phyloP scores from a whole-genome alignment of 352 stramenopile species.

The Phytophthora parvispora region DNA sequence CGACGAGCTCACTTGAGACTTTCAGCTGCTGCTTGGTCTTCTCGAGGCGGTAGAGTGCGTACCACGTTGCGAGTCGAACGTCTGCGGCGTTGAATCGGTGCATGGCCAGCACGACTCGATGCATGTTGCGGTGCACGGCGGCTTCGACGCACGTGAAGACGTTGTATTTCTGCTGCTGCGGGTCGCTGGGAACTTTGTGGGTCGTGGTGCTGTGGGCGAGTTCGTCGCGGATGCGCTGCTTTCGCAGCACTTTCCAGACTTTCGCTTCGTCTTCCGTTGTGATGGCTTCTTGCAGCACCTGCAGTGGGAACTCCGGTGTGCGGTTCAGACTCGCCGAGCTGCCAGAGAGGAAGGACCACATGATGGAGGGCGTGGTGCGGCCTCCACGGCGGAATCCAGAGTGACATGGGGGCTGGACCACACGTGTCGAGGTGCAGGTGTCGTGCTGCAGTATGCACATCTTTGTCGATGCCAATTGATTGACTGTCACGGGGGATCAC shows the following conservation, averaged over 20 bases:
- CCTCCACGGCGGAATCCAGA: conserved; percentile 3
- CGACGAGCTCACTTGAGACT: conserved; percentile 13
- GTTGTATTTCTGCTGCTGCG: conserved; percentile 30
- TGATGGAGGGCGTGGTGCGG: not conserved
- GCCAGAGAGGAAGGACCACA: conserved; percentile 21
- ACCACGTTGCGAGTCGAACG: conserved; percentile 27
- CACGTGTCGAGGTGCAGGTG: too few relatives aligned
- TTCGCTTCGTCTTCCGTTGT: conserved; percentile 11
- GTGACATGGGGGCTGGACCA: too few relatives aligned
- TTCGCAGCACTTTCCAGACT: conserved; percentile 18
- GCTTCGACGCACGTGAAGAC: conserved; percentile 36
- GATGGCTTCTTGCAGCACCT: conserved; percentile 26
- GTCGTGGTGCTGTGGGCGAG: conserved; percentile 18
- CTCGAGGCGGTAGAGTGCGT: conserved; percentile 22
- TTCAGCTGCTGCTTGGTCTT: conserved; percentile 4
- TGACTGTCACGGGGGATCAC: not conserved
- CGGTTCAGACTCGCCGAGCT: not conserved
- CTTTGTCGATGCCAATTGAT: conserved; percentile 9
- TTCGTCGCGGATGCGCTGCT: conserved; percentile 19
- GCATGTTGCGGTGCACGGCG: conserved; percentile 13
- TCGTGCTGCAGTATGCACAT: conserved; percentile 14
- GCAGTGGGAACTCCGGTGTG: conserved; percentile 19
- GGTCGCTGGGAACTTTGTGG: conserved; percentile 19
- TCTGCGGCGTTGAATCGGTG: conserved; percentile 15
- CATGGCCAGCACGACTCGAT: conserved; percentile 18